phyloP scores from a whole-genome alignment of 306 rosid species.

The Cicer arietinum region DNA sequence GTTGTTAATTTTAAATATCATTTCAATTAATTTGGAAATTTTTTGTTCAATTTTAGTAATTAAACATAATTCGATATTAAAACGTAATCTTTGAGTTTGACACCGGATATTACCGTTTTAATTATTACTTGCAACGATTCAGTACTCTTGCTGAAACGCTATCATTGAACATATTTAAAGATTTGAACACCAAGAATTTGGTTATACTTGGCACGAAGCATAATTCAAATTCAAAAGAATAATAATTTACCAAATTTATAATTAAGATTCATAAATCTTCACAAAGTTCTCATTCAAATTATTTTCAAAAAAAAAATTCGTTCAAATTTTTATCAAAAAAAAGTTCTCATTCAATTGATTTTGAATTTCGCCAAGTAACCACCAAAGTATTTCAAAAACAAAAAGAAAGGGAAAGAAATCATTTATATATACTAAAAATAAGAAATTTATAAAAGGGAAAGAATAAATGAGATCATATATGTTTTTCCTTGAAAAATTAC shows the following conservation, averaged over 20 bases:
- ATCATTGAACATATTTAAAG: too few relatives aligned
- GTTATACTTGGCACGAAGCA: background rate
- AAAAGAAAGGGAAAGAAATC: background rate
- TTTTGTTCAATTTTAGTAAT: too few relatives aligned
- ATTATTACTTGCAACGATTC: too few relatives aligned
- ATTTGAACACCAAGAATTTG: too few relatives aligned
- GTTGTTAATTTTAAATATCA: too few relatives aligned
- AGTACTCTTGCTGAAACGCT: too few relatives aligned
- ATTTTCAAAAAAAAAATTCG: too few relatives aligned
- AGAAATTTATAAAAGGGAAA: background rate
- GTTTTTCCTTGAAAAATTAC: background rate
- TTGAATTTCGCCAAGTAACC: background rate
- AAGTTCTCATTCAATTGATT: background rate
- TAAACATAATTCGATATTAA: too few relatives aligned
- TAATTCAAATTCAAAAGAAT: conserved; percentile 22
- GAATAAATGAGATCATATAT: background rate
- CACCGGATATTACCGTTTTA: too few relatives aligned
- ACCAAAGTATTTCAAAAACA: background rate
- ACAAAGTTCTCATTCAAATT: background rate
- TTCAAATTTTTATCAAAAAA: too few relatives aligned
- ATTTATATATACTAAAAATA: conserved; percentile 3
- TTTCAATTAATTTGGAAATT: too few relatives aligned
- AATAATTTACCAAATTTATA: background rate
- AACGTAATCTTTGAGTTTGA: too few relatives aligned
- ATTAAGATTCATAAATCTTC: background rate